Percentiles rank a stretch among this genome's conserved stretches.
Evolutionary conservation across 495 filamentous ascomycete species (phyloP).

Genomic region (Xylaria telfairii): DNA sequence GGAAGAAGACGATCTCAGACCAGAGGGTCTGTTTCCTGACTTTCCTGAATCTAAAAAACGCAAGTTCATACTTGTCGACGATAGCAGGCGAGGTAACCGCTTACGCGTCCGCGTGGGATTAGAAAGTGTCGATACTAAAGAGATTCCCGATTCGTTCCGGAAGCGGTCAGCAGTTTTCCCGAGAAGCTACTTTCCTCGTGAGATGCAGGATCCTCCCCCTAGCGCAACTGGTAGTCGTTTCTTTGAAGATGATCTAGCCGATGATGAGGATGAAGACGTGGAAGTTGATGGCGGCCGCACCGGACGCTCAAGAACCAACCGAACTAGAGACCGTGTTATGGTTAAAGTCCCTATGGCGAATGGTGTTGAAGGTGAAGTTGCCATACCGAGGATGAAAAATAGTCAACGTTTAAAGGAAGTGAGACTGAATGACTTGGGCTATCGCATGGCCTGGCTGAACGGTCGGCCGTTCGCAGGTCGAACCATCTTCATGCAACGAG

Average conservation of each 20-base stretch:
- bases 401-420: constrained; percentile 77
- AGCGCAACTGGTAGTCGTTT: constrained; percentile 68
- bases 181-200: constrained; percentile 83
- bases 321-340: constrained; percentile 54
- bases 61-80: constrained; percentile 96
- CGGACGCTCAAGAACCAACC: constrained; percentile 32
- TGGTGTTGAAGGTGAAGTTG: constrained; percentile 60
- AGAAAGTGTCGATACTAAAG: constrained; percentile 85
- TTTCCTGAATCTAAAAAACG: constrained; percentile 86
- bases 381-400: constrained; percentile 73
- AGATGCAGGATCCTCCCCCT: constrained; percentile 81
- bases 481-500: constrained; percentile 89
- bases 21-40: constrained; percentile 78
- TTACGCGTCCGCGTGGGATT: constrained; percentile 87
- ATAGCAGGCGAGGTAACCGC: constrained; percentile 75
- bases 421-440: constrained; percentile 87
- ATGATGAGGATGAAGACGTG: constrained; percentile 33
- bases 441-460: constrained; percentile 94
- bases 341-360: constrained; percentile 79
- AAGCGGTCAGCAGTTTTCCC: constrained; percentile 87
- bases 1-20: constrained; percentile 48
- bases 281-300: constrained; percentile 59
- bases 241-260: constrained; percentile 63
- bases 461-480: constrained; percentile 84
- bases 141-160: constrained; percentile 93